Evolutionary conservation across 305 asterid genomes (phyloP).

Genomic region (Fraxinus sp.): DNA sequence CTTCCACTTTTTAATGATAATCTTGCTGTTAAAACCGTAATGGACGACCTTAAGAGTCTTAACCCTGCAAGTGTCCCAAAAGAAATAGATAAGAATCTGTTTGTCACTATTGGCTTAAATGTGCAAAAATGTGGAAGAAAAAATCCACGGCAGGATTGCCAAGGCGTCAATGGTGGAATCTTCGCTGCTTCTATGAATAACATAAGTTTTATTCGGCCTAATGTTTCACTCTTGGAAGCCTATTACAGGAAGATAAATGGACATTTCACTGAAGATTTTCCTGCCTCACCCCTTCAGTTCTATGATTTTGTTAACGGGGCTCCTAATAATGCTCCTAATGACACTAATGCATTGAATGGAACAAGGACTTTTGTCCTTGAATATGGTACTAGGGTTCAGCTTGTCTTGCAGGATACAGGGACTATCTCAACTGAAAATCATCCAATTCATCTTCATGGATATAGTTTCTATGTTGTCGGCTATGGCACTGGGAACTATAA

Average conservation of each 20-base stretch:
- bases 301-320: slow-evolving; percentile 63
- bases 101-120: slow-evolving; percentile 54
- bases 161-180: slow-evolving; percentile 50
- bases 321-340: slow-evolving; percentile 53
- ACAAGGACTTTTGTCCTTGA: slow-evolving; percentile 56
- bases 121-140: slow-evolving; percentile 46
- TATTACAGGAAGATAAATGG: slow-evolving; percentile 43
- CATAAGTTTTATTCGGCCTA: slow-evolving; percentile 56
- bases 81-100: slow-evolving; percentile 51
- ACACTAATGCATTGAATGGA: slow-evolving; percentile 38
- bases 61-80: slow-evolving; percentile 40
- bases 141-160: slow-evolving; percentile 45
- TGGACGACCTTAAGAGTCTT: slow-evolving; percentile 61
- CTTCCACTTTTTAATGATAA: slow-evolving; percentile 51
- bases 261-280: slow-evolving; percentile 48
- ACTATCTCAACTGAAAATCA: slow-evolving; percentile 61
- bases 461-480: slow-evolving; percentile 63
- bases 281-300: slow-evolving; percentile 43
- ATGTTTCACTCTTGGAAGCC: slow-evolving; percentile 49
- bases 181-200: slow-evolving; percentile 74
- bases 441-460: slow-evolving; percentile 74
- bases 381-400: slow-evolving; percentile 59
- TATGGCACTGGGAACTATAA: slow-evolving; percentile 57
- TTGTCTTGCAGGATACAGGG: slow-evolving; percentile 67
- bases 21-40: slow-evolving; percentile 59